Conservation (phyloP, 192 early-diverging fungal species). For the Ramicandelaber brevisporus region DNA sequence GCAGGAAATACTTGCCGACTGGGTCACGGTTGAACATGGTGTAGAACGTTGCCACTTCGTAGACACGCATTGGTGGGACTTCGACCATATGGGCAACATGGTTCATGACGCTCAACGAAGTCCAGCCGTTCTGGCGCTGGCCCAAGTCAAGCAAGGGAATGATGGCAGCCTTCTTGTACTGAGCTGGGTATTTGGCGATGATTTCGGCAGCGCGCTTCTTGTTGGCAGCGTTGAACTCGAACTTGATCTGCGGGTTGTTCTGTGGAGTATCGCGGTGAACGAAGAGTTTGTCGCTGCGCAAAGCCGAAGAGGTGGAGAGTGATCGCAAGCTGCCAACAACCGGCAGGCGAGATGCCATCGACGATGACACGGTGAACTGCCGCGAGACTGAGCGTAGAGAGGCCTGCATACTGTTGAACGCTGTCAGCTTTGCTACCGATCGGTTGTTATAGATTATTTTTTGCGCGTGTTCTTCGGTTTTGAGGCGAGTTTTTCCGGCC, state of each 20-base stretch:
- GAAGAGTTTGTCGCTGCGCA: conserved; percentile 2
- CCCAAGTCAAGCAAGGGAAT: conserved; percentile 87
- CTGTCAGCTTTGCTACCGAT: too few species aligned
- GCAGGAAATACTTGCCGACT: conserved; percentile 97
- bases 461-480: too few species aligned
- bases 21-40: conserved; percentile 99
- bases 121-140: conserved; percentile 89
- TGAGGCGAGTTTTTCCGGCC: too few species aligned
- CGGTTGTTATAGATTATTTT: too few species aligned
- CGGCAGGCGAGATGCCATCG: background rate
- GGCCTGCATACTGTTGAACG: conserved; percentile 1
- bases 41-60: conserved; percentile 99
- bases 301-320: background rate
- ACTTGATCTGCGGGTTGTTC: conserved; percentile 60
- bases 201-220: conserved; percentile 56
- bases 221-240: conserved; percentile 68
- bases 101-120: conserved; percentile 89
- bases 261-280: conserved; percentile 48
- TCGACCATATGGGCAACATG: conserved; percentile 80
- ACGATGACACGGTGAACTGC: background rate
- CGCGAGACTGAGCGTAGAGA: background rate
- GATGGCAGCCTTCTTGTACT: conserved; percentile 95
- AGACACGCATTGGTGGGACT: conserved; percentile 95
- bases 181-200: conserved; percentile 79
- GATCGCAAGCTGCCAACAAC: background rate